These are phyloP conservation scores for Magnolia sinica DNA, from an alignment of 164 flowering plant genomes.

Conservation along the genomic window DNA sequence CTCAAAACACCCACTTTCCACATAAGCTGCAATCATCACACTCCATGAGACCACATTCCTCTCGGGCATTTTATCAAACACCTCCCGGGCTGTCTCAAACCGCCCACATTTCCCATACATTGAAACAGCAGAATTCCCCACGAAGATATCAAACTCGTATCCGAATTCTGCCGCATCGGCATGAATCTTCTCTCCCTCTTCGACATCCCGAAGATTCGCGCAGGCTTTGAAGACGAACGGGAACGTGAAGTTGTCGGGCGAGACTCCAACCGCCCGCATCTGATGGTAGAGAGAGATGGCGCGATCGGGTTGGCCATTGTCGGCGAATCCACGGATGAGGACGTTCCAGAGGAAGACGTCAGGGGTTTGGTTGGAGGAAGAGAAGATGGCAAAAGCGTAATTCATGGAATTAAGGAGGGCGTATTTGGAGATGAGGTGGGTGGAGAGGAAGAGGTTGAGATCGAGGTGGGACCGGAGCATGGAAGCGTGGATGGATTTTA, in stretches of 20 bases:
- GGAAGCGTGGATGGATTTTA: constrained; percentile 28
- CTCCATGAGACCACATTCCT: constrained; percentile 35
- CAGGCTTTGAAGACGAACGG: constrained; percentile 34
- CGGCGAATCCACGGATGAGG: constrained; percentile 28
- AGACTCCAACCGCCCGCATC: constrained; percentile 18
- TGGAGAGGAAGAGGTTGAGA: constrained; percentile 28
- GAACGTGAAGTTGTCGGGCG: constrained; percentile 34
- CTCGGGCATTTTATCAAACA: constrained; percentile 34
- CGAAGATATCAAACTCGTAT: constrained; percentile 20
- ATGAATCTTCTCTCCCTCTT: constrained; percentile 21
- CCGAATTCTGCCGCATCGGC: constrained; percentile 16
- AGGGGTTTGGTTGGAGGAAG: constrained; percentile 6
- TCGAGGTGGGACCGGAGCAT: constrained; percentile 26
- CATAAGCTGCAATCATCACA: constrained; percentile 30
- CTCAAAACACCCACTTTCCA: constrained; percentile 17
- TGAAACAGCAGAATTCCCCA: constrained; percentile 26
- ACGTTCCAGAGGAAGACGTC: constrained; percentile 35
- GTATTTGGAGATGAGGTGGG: constrained; percentile 32
- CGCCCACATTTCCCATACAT: constrained; percentile 35
- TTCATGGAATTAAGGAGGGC: constrained; percentile 24
- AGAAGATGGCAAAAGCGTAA: constrained; percentile 32
- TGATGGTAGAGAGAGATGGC: constrained; percentile 18
- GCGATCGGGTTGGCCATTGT: neutral
- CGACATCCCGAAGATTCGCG: constrained; percentile 12
- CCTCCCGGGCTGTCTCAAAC: constrained; percentile 10